phyloP scores from a whole-genome alignment of 495 filamentous ascomycete species.

The Geoglossum glabrum region DNA sequence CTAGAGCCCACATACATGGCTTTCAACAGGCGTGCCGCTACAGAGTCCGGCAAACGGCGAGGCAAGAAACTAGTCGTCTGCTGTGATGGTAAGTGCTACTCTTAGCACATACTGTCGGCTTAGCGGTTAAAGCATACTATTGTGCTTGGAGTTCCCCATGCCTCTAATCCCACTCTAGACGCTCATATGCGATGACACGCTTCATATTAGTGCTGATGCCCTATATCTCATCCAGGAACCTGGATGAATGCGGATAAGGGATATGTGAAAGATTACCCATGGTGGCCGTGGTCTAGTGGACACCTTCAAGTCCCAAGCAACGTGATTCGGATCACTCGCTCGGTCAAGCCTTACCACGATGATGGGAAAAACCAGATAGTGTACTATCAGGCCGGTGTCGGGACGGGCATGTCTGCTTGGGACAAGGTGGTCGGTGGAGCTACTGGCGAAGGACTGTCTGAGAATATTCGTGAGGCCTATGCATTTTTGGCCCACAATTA shows the following conservation, averaged over 20 bases:
- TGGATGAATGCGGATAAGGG: slow-evolving; percentile 6
- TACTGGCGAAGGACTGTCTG: slow-evolving; percentile 13
- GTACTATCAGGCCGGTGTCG: slow-evolving; percentile 36
- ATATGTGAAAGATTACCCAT: neutral
- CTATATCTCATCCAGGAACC: slow-evolving; percentile 1
- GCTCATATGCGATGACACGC: neutral
- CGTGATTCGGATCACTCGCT: slow-evolving; percentile 1
- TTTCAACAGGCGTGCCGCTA: neutral
- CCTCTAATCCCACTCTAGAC: neutral
- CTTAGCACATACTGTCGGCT: neutral
- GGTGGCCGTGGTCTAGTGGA: neutral
- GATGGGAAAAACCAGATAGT: slow-evolving; percentile 24
- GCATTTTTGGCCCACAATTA: slow-evolving; percentile 20
- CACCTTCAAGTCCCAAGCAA: slow-evolving; percentile 5
- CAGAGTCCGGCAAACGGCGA: neutral
- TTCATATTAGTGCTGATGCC: neutral
- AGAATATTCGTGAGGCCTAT: slow-evolving; percentile 31
- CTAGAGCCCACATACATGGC: neutral
- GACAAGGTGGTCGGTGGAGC: slow-evolving; percentile 5
- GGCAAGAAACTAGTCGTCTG: slow-evolving; percentile 3
- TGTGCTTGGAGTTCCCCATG: neutral
- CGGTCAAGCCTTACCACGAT: neutral
- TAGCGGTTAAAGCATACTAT: neutral
- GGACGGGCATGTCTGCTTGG: slow-evolving; percentile 15
- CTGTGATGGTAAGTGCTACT: slow-evolving; percentile 3